Evolutionary conservation across 1,284 basidiomycete species (phyloP).

Genomic region (Ceratobasidium sp.): DNA sequence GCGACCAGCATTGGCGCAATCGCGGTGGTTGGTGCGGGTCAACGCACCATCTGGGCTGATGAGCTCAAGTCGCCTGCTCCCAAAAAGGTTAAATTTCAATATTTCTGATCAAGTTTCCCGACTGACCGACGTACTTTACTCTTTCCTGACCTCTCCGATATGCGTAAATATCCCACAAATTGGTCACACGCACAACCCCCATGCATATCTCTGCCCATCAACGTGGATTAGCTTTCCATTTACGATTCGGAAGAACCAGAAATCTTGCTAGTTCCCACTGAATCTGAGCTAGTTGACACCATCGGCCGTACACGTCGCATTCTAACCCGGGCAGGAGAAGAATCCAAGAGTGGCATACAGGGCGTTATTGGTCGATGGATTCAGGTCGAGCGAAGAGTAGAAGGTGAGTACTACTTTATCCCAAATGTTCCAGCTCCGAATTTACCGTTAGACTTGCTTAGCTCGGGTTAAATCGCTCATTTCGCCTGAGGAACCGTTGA

Average conservation of each 20-base stretch:
- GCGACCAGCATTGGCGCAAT: neutral
- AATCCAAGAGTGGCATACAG: constrained; percentile 69
- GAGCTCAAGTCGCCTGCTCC: constrained; percentile 3
- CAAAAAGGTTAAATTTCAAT: constrained; percentile 3
- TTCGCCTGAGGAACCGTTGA: constrained; percentile 79
- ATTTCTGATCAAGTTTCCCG: neutral
- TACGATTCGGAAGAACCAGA: constrained; percentile 68
- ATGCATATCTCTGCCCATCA: constrained; percentile 36
- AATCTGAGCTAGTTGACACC: constrained; percentile 71
- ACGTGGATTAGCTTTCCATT: constrained; percentile 71
- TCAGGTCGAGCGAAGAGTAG: constrained; percentile 77
- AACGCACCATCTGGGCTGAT: constrained; percentile 12
- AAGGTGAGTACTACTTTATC: constrained; percentile 63
- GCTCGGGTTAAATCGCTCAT: constrained; percentile 82
- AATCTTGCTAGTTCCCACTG: constrained; percentile 71
- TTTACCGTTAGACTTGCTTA: constrained; percentile 47
- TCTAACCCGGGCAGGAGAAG: constrained; percentile 59
- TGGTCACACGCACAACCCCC: constrained; percentile 13
- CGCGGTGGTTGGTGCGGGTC: constrained; percentile 4
- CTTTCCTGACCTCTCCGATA: neutral
- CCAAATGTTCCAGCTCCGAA: neutral
- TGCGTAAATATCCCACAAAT: neutral
- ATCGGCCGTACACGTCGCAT: constrained; percentile 71
- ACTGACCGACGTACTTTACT: neutral
- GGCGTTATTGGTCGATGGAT: constrained; percentile 79